Evolutionary conservation across 805 yeast genomes (phyloP).

Genomic region (Yamadazyma tumulicola): DNA sequence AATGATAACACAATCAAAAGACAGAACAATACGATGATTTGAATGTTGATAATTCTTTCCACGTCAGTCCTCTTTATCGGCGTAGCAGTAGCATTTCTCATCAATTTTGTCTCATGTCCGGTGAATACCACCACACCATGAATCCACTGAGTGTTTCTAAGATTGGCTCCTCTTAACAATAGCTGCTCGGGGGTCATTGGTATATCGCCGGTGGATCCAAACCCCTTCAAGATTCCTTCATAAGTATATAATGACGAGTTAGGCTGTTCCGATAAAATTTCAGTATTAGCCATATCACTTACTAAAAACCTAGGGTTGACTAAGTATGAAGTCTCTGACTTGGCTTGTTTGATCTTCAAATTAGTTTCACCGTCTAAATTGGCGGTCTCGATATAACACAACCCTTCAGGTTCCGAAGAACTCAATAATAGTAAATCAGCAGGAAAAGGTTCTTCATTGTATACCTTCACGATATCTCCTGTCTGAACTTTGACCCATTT

Average conservation of each 20-base stretch:
- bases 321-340: conserved; percentile 68
- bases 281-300: conserved; percentile 26
- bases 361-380: conserved; percentile 98
- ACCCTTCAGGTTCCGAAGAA: conserved; percentile 97
- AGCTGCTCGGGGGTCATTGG: conserved; percentile 89
- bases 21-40: conserved; percentile 82
- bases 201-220: conserved; percentile 47
- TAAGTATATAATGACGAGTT: conserved; percentile 91
- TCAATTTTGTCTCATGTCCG: conserved; percentile 96
- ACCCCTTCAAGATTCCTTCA: conserved; percentile 76
- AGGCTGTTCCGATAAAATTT: conserved; percentile 82
- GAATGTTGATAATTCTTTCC: conserved; percentile 90
- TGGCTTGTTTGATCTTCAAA: conserved; percentile 88
- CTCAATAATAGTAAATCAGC: conserved; percentile 84
- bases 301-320: conserved; percentile 61
- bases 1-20: conserved; percentile 72
- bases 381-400: conserved; percentile 96
- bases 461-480: conserved; percentile 85
- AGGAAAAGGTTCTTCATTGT: conserved; percentile 87
- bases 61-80: conserved; percentile 97
- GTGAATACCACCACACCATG: conserved; percentile 93
- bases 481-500: conserved; percentile 87
- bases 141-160: conserved; percentile 93
- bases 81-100: conserved; percentile 98
- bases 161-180: conserved; percentile 89